Evolutionary conservation across 148 eudicot genomes (phyloP), one percentile per base, ranked within the genome.

Genomic region (Drosera capensis): DNA sequence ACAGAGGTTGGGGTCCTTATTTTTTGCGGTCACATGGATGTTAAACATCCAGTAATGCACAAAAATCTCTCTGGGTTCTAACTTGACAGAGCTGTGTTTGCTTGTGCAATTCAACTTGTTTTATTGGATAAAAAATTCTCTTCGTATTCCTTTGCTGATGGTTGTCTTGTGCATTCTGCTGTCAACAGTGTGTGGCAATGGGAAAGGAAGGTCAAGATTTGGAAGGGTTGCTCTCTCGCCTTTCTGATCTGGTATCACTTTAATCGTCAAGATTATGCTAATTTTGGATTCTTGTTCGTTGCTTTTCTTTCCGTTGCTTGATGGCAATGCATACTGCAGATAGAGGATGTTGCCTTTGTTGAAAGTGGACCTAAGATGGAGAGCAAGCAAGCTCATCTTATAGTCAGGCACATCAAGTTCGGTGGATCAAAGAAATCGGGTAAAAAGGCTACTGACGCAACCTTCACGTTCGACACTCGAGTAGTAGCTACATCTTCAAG

Each of bases 371-470:
- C 90, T n/a, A 54, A 19, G 38, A 57, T 69, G 26, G 92, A 75
- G 54, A 73, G 45, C 24, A 73, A 43, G 46, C 68, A 71, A 54
- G 83, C 83, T 29, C 68, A 44, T 55, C 26, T 72, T 5, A 38
- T 86, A 20, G 83, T 73, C 8, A 68, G 92, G 61, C 95, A 86
- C 56, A 22, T 66, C 40, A 86, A 80, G 65, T 86, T 70, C 55
- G 95, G 92, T 23, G 68, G 68, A 26, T 11, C 75, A 16, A 86
- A 80, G 68, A 80, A 75, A 53, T 78, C 79, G 2, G 65, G 60
- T 41, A 79, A 76, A 31, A 73, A 64, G 56, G 26, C 60, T 51
- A 40, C 19, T 46, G n/a, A n/a, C n/a, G n/a, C n/a, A n/a, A n/a
- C n/a, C n/a, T n/a, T n/a, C n/a, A n/a, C n/a, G n/a, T n/a, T n/a